Evolutionary conservation across 169 alveolate genomes (phyloP), one percentile per base, ranked within the genome.

Genomic region (Cryptosporidium bovis): DNA sequence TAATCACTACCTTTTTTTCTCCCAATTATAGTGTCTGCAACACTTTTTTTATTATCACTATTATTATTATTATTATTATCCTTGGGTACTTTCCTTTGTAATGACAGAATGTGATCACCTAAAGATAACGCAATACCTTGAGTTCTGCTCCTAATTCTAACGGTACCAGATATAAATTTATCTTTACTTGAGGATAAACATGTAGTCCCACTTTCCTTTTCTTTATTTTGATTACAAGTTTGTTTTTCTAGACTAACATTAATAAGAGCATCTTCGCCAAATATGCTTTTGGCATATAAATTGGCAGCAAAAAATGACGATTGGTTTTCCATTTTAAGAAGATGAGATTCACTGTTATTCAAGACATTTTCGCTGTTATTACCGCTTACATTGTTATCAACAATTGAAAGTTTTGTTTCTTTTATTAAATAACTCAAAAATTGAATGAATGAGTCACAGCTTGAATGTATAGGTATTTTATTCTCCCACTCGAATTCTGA

Each of bases 401-500:
- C 71, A 24, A 77, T 27, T 18, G 87, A 77, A 20, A 77, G 69
- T 31, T 77, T 77, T 34, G 87, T 77, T 31, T 77, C 77, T 29
- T 29, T 60, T 6, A 77, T 62, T 48, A 83, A 48, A 34, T 55
- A 65, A 5, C 51, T 67, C 55, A 82, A 64, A 82, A 82, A 67
- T 24, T 68, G 84, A 1, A 82, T 44, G 40, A 65, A 69, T 29
- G 68, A 62, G 29, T 56, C 71, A 48, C 87, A 77, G 16, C 15
- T n/a, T 10, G 93, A 68, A 33, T 82, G 91, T 16, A 95, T 82
- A 27, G 94, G 85, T 15, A 95, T 94, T 71, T 92, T 96, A 84
- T 96, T 95, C 89, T 97, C 99, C 99, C 99, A 97, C 82, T 97
- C 98, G 87, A 95, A 96, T 51, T 96, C 98, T 31, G 97, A 94